Conservation (phyloP, 164 flowering plant species). For the Annona squamosa region DNA sequence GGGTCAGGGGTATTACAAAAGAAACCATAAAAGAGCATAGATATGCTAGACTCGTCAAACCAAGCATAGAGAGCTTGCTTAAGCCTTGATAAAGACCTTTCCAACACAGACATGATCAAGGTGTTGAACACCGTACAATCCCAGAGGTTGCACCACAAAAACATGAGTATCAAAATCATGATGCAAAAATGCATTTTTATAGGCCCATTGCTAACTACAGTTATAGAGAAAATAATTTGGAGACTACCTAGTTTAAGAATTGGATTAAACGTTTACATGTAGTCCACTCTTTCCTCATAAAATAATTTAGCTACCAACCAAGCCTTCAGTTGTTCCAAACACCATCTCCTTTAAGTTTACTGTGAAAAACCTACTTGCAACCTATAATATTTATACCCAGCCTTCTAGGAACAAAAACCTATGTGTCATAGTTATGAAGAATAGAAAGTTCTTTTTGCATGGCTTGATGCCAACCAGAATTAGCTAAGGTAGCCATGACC, state of each 20-base stretch:
- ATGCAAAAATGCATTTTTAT: constrained; percentile 4
- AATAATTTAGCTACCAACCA: background rate
- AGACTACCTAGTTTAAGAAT: background rate
- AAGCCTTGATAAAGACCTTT: background rate
- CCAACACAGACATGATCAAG: background rate
- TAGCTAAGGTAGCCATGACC: too few species aligned
- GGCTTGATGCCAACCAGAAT: too few species aligned
- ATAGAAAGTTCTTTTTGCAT: too few species aligned
- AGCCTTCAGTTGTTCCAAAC: background rate
- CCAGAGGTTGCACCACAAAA: constrained; percentile 1
- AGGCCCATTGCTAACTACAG: background rate
- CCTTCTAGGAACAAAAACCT: background rate
- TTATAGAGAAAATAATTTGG: background rate
- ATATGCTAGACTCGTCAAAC: background rate
- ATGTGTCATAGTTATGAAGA: background rate
- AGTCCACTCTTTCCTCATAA: background rate
- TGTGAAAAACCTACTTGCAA: background rate
- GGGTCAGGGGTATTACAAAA: background rate
- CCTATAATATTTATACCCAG: background rate
- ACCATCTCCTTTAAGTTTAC: background rate
- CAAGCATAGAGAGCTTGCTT: background rate
- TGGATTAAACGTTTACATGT: background rate
- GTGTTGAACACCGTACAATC: background rate
- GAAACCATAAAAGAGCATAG: background rate
- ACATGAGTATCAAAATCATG: background rate